These are phyloP conservation scores for Linum usitatissimum DNA, from an alignment of 345 rosid species.

Conservation along the genomic window DNA sequence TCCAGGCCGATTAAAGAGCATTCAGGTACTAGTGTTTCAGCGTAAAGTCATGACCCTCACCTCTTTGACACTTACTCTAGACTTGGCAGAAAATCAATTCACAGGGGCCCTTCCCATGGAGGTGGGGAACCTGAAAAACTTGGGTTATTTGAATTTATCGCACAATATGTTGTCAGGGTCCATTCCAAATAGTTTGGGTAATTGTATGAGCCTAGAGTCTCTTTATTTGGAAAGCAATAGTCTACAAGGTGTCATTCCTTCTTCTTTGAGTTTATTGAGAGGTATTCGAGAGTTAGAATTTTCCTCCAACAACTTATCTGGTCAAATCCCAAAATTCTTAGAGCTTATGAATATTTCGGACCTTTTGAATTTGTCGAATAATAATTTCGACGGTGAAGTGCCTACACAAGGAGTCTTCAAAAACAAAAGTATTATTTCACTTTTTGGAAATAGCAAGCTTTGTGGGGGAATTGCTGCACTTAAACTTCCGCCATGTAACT, in stretches of 20 bases:
- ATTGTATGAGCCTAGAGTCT: not conserved
- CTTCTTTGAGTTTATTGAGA: conserved; percentile 5
- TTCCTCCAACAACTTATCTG: conserved; percentile 6
- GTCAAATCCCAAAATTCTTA: conserved; percentile 5
- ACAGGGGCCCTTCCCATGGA: not conserved
- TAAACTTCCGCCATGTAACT: not conserved
- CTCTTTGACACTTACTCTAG: not conserved
- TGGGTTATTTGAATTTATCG: not conserved
- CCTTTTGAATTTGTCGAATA: conserved; percentile 5
- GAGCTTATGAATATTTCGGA: not conserved
- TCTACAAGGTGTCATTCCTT: conserved; percentile 9
- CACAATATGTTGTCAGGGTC: not conserved
- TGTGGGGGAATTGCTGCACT: conserved; percentile 26
- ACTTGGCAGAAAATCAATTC: not conserved
- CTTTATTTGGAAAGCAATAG: not conserved
- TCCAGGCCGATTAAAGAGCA: conserved; percentile 10
- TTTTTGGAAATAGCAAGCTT: conserved; percentile 24
- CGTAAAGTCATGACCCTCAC: not conserved
- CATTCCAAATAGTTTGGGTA: not conserved
- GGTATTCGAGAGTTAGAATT: conserved; percentile 1
- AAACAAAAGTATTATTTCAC: conserved; percentile 19
- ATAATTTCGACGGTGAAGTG: conserved; percentile 17
- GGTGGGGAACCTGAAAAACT: not conserved
- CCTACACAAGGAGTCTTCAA: conserved; percentile 27
- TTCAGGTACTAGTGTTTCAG: no score